phyloP scores from a whole-genome alignment of 768 basidiomycete genomes.

The Lactarius hatsudake region DNA sequence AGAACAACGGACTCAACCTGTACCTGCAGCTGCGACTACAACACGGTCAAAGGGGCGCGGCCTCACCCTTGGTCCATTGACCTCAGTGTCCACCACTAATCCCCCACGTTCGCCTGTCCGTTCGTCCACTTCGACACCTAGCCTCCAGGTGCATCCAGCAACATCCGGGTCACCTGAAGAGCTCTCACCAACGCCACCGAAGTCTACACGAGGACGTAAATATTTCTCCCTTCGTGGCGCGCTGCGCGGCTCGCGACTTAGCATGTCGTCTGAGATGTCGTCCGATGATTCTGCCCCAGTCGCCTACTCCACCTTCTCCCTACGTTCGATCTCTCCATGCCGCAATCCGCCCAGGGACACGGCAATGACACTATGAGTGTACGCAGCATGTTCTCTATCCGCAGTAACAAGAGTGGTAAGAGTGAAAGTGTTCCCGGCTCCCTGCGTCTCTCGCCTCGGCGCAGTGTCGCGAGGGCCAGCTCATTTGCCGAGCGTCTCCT shows the following conservation, averaged over 20 bases:
- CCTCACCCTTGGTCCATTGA: slow-evolving; percentile 13
- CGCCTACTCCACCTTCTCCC: slow-evolving; percentile 55
- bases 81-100: not conserved
- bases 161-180: slow-evolving; percentile 34
- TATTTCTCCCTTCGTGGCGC: slow-evolving; percentile 42
- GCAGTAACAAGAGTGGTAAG: slow-evolving; percentile 24
- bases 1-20: not conserved
- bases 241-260: slow-evolving; percentile 49
- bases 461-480: slow-evolving; percentile 26
- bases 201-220: slow-evolving; percentile 34
- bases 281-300: slow-evolving; percentile 65
- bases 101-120: slow-evolving; percentile 13
- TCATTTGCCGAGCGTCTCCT: slow-evolving; percentile 28
- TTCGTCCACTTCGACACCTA: slow-evolving; percentile 21
- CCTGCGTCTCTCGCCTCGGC: slow-evolving; percentile 26
- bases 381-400: slow-evolving; percentile 25
- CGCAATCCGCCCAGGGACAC: slow-evolving; percentile 21
- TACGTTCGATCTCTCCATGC: slow-evolving; percentile 30
- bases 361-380: slow-evolving; percentile 31
- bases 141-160: slow-evolving; percentile 27
- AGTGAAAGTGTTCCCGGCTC: slow-evolving; percentile 18
- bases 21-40: slow-evolving; percentile 19
- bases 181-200: slow-evolving; percentile 45
- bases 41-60: slow-evolving; percentile 19
- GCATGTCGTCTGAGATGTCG: slow-evolving; percentile 59